Evolutionary conservation across 129 eudicot genomes (phyloP).

Genomic region (Sambucus nigra): DNA sequence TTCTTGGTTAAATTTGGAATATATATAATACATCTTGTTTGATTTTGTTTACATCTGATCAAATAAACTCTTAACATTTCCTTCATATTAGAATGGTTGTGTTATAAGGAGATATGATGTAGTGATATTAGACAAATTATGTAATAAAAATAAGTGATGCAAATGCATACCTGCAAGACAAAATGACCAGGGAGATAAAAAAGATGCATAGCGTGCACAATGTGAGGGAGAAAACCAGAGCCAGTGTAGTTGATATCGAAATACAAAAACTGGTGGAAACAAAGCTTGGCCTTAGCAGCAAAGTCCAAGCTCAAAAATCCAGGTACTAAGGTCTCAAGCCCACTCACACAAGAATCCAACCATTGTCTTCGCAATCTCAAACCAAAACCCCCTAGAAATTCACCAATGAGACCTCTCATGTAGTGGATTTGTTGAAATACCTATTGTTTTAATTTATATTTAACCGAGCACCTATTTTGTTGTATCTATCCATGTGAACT

Average conservation of each 20-base stretch:
- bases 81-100: too few relatives aligned
- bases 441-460: too few relatives aligned
- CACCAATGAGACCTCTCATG: slow-evolving; percentile 34
- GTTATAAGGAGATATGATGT: too few relatives aligned
- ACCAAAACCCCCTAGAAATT: slow-evolving; percentile 35
- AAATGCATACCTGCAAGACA: slow-evolving; percentile 54
- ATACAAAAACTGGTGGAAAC: slow-evolving; percentile 56
- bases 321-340: slow-evolving; percentile 31
- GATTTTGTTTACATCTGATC: too few relatives aligned
- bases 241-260: slow-evolving; percentile 68
- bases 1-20: too few relatives aligned
- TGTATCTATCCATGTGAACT: too few relatives aligned
- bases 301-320: slow-evolving; percentile 45
- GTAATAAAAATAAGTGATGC: not conserved
- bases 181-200: slow-evolving; percentile 82
- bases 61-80: too few relatives aligned
- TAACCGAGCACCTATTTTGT: too few relatives aligned
- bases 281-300: slow-evolving; percentile 60
- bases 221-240: slow-evolving; percentile 60
- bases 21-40: too few relatives aligned
- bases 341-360: slow-evolving; percentile 58
- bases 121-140: too few relatives aligned
- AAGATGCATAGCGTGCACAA: slow-evolving; percentile 57
- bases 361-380: slow-evolving; percentile 54
- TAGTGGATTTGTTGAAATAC: too few relatives aligned